Percentiles rank a stretch among this genome's conserved stretches.
phyloP scores from a whole-genome alignment of 192 early-diverging fungal species.

The Coemansia aciculifera region DNA sequence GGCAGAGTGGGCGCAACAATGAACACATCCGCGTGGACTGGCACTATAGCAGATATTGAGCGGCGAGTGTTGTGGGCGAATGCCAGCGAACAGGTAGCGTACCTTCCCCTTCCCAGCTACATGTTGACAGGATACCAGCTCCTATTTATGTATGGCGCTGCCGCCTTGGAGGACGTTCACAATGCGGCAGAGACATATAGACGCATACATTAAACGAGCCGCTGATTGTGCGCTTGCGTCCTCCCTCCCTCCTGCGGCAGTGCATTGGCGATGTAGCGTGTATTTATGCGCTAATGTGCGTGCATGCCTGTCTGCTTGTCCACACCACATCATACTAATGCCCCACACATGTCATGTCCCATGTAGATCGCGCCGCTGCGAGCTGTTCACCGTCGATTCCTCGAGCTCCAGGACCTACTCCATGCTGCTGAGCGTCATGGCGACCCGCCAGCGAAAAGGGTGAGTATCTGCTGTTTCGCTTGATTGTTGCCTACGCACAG shows the following conservation, averaged over 20 bases:
- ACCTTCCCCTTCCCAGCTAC: background rate
- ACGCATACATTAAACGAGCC: conserved; percentile 33
- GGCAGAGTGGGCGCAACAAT: conserved; percentile 11
- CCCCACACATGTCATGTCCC: background rate
- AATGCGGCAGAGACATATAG: conserved; percentile 10
- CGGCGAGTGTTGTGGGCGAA: conserved; percentile 30
- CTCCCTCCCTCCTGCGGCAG: conserved; percentile 9
- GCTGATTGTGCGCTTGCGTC: background rate
- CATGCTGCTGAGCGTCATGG: conserved; percentile 20
- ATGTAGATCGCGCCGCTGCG: conserved; percentile 37
- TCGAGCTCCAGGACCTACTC: conserved; percentile 42
- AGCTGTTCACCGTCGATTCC: conserved; percentile 34
- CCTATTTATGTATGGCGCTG: conserved; percentile 6
- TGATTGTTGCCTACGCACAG: too few species aligned
- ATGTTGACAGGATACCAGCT: background rate
- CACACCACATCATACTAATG: background rate
- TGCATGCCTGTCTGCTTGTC: conserved; percentile 4
- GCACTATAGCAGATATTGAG: conserved; percentile 47
- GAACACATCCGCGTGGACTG: conserved; percentile 9
- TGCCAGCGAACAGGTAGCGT: conserved; percentile 33
- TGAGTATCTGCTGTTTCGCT: background rate
- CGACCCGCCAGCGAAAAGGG: background rate
- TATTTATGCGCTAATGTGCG: conserved; percentile 4
- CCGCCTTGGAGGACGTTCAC: conserved; percentile 2
- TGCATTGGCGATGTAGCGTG: conserved; percentile 1